Percentiles rank a stretch among this genome's conserved stretches.
Conservation (phyloP, 1,284 basidiomycete species). For the Coniferiporia weirii region DNA sequence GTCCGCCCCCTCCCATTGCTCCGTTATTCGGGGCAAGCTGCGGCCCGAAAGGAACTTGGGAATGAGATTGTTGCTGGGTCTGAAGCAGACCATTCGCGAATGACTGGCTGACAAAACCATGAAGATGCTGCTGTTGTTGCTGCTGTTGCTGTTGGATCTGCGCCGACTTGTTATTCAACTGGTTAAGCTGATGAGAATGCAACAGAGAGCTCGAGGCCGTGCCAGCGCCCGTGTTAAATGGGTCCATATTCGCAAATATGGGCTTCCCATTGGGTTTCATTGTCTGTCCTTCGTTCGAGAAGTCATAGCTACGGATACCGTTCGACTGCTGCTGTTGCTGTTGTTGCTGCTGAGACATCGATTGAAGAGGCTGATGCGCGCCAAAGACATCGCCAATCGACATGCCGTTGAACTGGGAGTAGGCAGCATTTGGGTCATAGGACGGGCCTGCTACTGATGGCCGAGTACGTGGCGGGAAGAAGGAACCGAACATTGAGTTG, state of each 20-base stretch:
- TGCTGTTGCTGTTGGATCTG: slow-evolving; percentile 23
- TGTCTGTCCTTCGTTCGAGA: slow-evolving; percentile 12
- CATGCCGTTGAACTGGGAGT: slow-evolving; percentile 14
- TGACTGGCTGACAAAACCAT: slow-evolving; percentile 24
- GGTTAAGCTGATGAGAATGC: slow-evolving; percentile 32
- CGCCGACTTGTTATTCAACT: slow-evolving; percentile 19
- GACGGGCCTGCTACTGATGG: slow-evolving; percentile 6
- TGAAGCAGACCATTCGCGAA: slow-evolving; percentile 35
- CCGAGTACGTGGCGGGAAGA: slow-evolving; percentile 23
- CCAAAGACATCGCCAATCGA: slow-evolving; percentile 20
- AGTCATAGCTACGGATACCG: slow-evolving; percentile 15
- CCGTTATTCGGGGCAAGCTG: slow-evolving; percentile 46
- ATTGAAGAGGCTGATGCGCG: slow-evolving; percentile 16
- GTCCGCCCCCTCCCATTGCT: slow-evolving; percentile 21
- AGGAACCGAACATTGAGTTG: slow-evolving; percentile 32
- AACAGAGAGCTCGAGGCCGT: slow-evolving; percentile 13
- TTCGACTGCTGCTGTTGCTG: not conserved
- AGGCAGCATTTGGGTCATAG: slow-evolving; percentile 11
- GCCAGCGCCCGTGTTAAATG: slow-evolving; percentile 14
- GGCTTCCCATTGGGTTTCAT: slow-evolving; percentile 17
- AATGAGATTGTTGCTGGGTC: slow-evolving; percentile 40
- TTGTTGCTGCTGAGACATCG: slow-evolving; percentile 12
- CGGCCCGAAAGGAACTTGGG: slow-evolving; percentile 69
- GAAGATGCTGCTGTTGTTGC: slow-evolving; percentile 16
- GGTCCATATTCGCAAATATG: slow-evolving; percentile 16